Evolutionary conservation across 75 land plant species (phyloP).

Genomic region (Selaginella moellendorffii): DNA sequence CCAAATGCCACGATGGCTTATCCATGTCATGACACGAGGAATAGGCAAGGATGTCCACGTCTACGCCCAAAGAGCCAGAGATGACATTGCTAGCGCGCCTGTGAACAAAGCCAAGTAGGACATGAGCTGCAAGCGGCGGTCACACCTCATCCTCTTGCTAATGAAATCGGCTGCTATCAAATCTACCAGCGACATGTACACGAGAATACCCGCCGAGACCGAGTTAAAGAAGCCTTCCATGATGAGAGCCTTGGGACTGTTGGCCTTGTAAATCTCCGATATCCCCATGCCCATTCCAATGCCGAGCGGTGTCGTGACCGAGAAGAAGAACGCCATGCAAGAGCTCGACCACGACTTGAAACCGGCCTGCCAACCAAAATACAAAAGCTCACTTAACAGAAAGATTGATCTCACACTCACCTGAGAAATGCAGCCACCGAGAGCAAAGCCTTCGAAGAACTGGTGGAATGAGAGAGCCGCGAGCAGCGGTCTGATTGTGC

Average conservation of each 20-base stretch:
- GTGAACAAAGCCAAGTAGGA: slow-evolving; percentile 47
- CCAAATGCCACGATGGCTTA: no score
- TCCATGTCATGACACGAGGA: no score
- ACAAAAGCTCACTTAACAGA: not conserved
- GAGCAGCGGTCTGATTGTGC: slow-evolving; percentile 59
- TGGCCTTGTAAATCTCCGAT: slow-evolving; percentile 46
- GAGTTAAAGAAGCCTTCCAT: slow-evolving; percentile 73
- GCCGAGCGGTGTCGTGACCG: slow-evolving; percentile 61
- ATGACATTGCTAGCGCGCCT: slow-evolving; percentile 57
- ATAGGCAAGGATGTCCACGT: no score
- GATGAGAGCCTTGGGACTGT: slow-evolving; percentile 58
- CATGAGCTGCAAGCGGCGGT: slow-evolving; percentile 38
- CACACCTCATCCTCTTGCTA: slow-evolving; percentile 70
- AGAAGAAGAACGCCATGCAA: slow-evolving; percentile 64
- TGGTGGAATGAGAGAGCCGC: slow-evolving; percentile 76
- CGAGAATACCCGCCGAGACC: slow-evolving; percentile 73
- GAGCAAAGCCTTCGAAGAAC: slow-evolving; percentile 95
- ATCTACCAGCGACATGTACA: slow-evolving; percentile 84
- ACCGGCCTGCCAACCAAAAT: slow-evolving; percentile 39
- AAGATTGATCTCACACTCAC: slow-evolving; percentile 10
- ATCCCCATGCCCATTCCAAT: slow-evolving; percentile 48
- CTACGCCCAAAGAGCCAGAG: slow-evolving; percentile 55
- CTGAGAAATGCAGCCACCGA: slow-evolving; percentile 84
- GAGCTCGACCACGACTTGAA: slow-evolving; percentile 31
- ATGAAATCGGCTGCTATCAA: slow-evolving; percentile 81